Evolutionary conservation across 139 green algal genomes (phyloP).

Genomic region (Ettlia oleoabundans): DNA sequence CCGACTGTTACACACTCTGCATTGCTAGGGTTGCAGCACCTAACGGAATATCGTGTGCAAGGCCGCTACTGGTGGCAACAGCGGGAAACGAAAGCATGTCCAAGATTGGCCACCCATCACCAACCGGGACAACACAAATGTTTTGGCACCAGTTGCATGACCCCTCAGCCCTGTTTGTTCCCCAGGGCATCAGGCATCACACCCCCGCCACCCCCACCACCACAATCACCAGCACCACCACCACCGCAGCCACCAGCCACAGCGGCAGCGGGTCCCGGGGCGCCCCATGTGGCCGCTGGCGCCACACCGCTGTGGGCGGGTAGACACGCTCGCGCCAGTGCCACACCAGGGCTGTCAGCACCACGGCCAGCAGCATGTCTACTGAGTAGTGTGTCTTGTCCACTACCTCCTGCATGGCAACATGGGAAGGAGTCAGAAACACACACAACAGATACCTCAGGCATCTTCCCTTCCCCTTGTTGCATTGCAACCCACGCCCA

Average conservation of each 20-base stretch:
- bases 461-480: not conserved
- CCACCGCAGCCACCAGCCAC: conserved; percentile 38
- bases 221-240: conserved; percentile 41
- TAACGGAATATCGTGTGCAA: too few species aligned
- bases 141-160: too few species aligned
- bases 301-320: conserved; percentile 24
- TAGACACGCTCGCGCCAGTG: conserved; percentile 68
- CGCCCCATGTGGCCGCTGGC: conserved; percentile 1
- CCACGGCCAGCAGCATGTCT: conserved; percentile 84
- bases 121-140: too few species aligned
- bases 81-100: too few species aligned
- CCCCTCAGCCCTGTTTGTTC: not conserved
- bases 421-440: too few species aligned
- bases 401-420: conserved; percentile 34
- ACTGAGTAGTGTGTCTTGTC: conserved; percentile 70
- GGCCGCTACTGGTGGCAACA: too few species aligned
- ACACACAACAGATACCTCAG: not conserved
- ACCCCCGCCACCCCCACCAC: conserved; percentile 45
- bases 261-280: conserved; percentile 35
- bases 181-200: not conserved
- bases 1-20: too few species aligned
- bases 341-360: conserved; percentile 79
- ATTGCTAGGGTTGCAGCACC: too few species aligned
- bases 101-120: too few species aligned
- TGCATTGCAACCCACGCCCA: too few species aligned